Conservation (phyloP, 2,329 filamentous ascomycete species). For the Colletotrichum endophyticum region DNA sequence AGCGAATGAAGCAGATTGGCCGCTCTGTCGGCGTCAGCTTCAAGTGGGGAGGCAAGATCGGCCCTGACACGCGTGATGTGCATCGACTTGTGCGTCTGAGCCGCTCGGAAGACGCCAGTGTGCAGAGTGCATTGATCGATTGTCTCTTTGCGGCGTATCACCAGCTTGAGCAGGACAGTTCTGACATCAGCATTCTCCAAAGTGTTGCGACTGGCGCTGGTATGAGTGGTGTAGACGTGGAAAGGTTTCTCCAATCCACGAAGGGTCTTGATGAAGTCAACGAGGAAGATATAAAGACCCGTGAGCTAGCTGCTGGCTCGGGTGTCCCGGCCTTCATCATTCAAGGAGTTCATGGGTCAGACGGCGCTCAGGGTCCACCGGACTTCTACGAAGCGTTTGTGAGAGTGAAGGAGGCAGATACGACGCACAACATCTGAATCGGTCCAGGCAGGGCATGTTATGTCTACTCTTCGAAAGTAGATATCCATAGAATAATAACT, state of each 20-base stretch:
- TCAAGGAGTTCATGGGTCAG: slow-evolving; percentile 16
- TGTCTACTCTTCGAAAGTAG: no score
- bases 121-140: slow-evolving; percentile 26
- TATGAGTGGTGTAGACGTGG: slow-evolving; percentile 20
- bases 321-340: slow-evolving; percentile 25
- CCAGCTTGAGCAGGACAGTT: slow-evolving; percentile 34
- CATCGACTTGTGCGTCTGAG: slow-evolving; percentile 36
- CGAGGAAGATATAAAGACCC: slow-evolving; percentile 9
- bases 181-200: neutral
- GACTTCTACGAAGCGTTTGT: slow-evolving; percentile 25
- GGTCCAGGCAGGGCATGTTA: rapidly evolving
- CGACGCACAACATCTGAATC: neutral
- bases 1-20: slow-evolving; percentile 31
- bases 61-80: slow-evolving; percentile 34
- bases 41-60: slow-evolving; percentile 34
- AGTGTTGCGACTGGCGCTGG: slow-evolving; percentile 16
- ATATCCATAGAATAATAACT: no score
- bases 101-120: slow-evolving; percentile 10
- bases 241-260: slow-evolving; percentile 13
- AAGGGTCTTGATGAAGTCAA: slow-evolving; percentile 10
- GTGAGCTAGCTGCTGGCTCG: neutral
- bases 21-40: slow-evolving; percentile 37
- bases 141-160: slow-evolving; percentile 32
- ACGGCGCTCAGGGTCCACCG: slow-evolving; percentile 12
- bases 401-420: slow-evolving; percentile 9